Evolutionary conservation across 352 stramenopile species (phyloP), one percentile per base, ranked within the genome.

Genomic region (Globisporangium ultimum): DNA sequence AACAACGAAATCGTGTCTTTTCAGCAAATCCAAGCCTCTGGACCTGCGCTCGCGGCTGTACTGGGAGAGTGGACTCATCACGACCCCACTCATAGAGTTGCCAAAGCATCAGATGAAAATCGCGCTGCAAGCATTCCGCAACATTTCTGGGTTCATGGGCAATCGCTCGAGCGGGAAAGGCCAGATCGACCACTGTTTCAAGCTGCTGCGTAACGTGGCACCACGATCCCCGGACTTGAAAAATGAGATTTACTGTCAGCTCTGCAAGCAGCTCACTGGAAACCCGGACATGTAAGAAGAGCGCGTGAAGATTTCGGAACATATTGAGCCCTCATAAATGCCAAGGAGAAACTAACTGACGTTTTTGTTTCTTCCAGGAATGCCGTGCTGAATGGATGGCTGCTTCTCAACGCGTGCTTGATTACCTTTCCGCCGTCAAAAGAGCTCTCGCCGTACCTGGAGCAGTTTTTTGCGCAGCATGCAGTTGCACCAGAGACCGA

Each of bases 191-290:
- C 82, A 93, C 62, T 86, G 74, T 48, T 81, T 78, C 59, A 92
- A 93, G 63, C 70, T 93, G 17, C 52, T 93, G 21, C 71, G 72
- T 43, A 88, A 89, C 52, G 76, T 89, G 32, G 70, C 91, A 61
- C 68, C 70, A 9, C 54, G 66, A 10, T 72, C 80, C 1, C 63
- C 76, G 2, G 67, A 74, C 48, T 68, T 94, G 42, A 84, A 89
- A 49, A 78, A 94, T 60, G 84, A 94, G 66, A 74, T 89, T 12
- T 94, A 87, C 68, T 90, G 80, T 48, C 84, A 94, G 64, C 60
- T 94, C 5, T 81, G 76, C 71, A 94, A 94, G 55, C 82, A 92
- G 34, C 73, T 89, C 28, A 90, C 74, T 43, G 59, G 60, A 2
- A 94, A 92, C 36, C 80, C 78, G 1, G 70, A 81, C 58, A 42